phyloP scores from a whole-genome alignment of 2,329 filamentous ascomycete genomes.

The Penicillium sp. region DNA sequence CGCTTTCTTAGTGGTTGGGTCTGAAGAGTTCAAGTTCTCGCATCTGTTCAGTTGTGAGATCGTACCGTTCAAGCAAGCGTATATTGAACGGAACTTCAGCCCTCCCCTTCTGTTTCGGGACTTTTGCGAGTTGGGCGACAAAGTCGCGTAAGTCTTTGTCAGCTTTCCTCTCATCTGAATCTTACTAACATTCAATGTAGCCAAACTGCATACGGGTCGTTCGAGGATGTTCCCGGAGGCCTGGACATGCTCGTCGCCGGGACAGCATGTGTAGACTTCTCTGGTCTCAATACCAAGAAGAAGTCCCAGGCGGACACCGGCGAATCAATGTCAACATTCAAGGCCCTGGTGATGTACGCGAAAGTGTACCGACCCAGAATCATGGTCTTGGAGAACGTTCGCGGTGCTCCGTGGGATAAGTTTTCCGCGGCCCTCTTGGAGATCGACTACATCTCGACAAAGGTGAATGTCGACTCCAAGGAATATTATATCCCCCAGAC shows the following conservation, averaged over 20 bases:
- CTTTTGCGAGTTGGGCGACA: conserved; percentile 50
- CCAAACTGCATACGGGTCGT: conserved; percentile 61
- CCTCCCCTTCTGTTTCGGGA: conserved; percentile 53
- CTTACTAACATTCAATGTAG: conserved; percentile 32
- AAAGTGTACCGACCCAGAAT: conserved; percentile 53
- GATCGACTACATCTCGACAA: conserved; percentile 52
- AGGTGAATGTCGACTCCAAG: conserved; percentile 58
- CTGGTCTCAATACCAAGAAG: conserved; percentile 54
- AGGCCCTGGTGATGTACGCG: conserved; percentile 55
- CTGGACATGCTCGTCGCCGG: conserved; percentile 65
- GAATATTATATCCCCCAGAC: conserved; percentile 70
- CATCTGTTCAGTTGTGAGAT: conserved; percentile 62
- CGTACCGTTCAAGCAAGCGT: conserved; percentile 58
- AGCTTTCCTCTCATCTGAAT: neutral
- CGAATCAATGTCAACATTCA: conserved; percentile 62
- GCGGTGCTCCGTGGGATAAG: conserved; percentile 53
- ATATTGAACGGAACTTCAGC: conserved; percentile 56
- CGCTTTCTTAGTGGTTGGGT: neutral
- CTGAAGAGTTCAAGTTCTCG: conserved; percentile 41
- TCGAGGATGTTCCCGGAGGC: conserved; percentile 50
- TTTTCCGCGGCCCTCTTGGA: conserved; percentile 42
- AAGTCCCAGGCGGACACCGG: conserved; percentile 52
- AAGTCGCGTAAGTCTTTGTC: conserved; percentile 43
- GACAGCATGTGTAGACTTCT: conserved; percentile 72
- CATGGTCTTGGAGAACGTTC: conserved; percentile 68